These are phyloP conservation scores for Xylaria sp. DNA, from an alignment of 2,329 filamentous ascomycete genomes.

Conservation along the genomic window DNA sequence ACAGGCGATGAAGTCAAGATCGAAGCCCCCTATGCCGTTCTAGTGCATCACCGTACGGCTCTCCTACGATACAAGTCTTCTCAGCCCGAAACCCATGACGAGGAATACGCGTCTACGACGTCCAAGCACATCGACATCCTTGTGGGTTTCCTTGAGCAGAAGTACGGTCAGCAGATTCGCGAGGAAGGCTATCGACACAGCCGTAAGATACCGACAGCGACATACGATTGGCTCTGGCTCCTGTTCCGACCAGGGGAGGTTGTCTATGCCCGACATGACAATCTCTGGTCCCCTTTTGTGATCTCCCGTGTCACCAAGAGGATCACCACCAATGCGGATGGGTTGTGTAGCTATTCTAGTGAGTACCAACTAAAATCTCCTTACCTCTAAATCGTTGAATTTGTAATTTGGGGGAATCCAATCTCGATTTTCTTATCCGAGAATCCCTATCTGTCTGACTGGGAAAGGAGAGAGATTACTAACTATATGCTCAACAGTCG, in stretches of 20 bases:
- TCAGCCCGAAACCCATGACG: conserved; percentile 56
- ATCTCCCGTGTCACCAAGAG: conserved; percentile 51
- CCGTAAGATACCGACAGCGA: conserved; percentile 54
- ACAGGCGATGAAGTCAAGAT: conserved; percentile 54
- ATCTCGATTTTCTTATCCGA: background rate
- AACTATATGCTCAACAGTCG: conserved; percentile 43
- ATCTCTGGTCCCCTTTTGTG: conserved; percentile 57
- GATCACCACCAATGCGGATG: conserved; percentile 12
- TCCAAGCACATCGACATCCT: conserved; percentile 59
- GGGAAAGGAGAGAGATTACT: conserved; percentile 1
- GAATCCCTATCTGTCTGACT: background rate
- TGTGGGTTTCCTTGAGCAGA: conserved; percentile 56
- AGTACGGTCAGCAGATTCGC: conserved; percentile 52
- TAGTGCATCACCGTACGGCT: conserved; percentile 59
- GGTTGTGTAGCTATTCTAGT: conserved; percentile 22
- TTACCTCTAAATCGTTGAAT: background rate
- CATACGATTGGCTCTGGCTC: conserved; percentile 60
- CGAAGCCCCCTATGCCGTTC: conserved; percentile 59
- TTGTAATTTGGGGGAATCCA: background rate
- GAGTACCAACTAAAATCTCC: background rate
- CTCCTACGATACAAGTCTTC: conserved; percentile 56
- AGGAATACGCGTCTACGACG: conserved; percentile 56
- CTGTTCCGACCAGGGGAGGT: conserved; percentile 59
- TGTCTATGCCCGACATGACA: conserved; percentile 56
- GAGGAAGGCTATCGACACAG: conserved; percentile 57